Evolutionary conservation across 192 early-diverging fungal genomes (phyloP).

Genomic region (Funneliformis geosporum): DNA sequence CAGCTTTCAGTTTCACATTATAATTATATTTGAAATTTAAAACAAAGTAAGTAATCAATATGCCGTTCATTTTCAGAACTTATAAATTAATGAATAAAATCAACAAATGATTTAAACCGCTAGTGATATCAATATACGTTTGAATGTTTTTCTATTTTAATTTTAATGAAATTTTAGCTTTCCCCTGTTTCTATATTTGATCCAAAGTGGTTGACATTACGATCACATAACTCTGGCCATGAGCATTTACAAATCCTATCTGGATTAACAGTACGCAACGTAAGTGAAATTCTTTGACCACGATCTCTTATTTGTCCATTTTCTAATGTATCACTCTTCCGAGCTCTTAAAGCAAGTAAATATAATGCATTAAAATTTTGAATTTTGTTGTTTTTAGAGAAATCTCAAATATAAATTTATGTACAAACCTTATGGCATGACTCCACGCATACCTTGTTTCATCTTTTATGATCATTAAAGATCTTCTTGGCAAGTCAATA

Average conservation of each 20-base stretch:
- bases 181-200: no score
- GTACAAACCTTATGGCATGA: conserved; percentile 20
- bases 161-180: no score
- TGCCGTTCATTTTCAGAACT: no score
- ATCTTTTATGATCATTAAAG: conserved; percentile 16
- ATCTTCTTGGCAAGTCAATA: conserved; percentile 28
- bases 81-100: no score
- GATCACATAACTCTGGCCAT: conserved; percentile 30
- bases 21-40: no score
- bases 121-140: no score
- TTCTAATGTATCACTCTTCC: conserved; percentile 29
- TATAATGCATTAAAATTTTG: no score
- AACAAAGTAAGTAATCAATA: no score
- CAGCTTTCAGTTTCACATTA: no score
- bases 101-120: no score
- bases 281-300: conserved; percentile 25
- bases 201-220: not conserved
- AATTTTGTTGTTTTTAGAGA: not conserved
- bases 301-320: conserved; percentile 28
- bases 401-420: not conserved
- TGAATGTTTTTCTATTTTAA: no score
- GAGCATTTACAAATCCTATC: conserved; percentile 9
- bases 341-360: conserved; percentile 10
- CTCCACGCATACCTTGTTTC: conserved; percentile 28
- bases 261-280: conserved; percentile 20